phyloP scores from a whole-genome alignment of 805 yeast species.

The Blastobotrys muscicola region DNA sequence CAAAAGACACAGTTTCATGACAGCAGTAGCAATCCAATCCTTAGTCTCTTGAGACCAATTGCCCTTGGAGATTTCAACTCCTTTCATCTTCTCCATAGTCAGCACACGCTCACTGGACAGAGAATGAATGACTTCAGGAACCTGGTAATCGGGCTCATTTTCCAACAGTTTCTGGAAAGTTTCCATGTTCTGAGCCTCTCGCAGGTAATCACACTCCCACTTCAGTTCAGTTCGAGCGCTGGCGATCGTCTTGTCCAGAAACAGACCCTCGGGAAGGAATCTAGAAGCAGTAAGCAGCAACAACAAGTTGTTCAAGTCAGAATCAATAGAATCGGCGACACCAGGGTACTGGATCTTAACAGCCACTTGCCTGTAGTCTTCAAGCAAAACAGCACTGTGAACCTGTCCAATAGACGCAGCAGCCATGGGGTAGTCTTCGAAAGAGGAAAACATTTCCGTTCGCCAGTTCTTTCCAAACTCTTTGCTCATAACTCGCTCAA shows the following conservation, averaged over 20 bases:
- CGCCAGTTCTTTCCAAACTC: constrained; percentile 83
- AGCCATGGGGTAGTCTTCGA: constrained; percentile 86
- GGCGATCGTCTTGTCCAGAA: constrained; percentile 82
- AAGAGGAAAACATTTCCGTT: constrained; percentile 49
- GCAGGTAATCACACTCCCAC: constrained; percentile 94
- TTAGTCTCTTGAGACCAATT: constrained; percentile 59
- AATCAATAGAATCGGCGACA: constrained; percentile 85
- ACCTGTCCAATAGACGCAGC: constrained; percentile 98
- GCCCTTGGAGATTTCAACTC: constrained; percentile 72
- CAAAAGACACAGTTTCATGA: constrained; percentile 76
- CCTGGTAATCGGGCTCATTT: constrained; percentile 56
- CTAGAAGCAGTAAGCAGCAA: constrained; percentile 79
- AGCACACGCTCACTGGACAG: constrained; percentile 74
- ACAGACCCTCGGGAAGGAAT: constrained; percentile 82
- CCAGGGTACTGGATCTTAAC: constrained; percentile 98
- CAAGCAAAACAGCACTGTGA: constrained; percentile 61
- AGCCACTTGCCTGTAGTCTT: constrained; percentile 61
- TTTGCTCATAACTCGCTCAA: constrained; percentile 58
- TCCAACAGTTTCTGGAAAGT: constrained; percentile 54
- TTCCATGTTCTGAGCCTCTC: constrained; percentile 75
- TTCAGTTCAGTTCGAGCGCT: constrained; percentile 88
- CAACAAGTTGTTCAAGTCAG: constrained; percentile 80
- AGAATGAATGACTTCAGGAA: constrained; percentile 72
- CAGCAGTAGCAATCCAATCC: constrained; percentile 73
- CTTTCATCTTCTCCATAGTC: constrained; percentile 84